phyloP scores from a whole-genome alignment of 2,329 filamentous ascomycete genomes.

The Chaetomiaceae sp. region DNA sequence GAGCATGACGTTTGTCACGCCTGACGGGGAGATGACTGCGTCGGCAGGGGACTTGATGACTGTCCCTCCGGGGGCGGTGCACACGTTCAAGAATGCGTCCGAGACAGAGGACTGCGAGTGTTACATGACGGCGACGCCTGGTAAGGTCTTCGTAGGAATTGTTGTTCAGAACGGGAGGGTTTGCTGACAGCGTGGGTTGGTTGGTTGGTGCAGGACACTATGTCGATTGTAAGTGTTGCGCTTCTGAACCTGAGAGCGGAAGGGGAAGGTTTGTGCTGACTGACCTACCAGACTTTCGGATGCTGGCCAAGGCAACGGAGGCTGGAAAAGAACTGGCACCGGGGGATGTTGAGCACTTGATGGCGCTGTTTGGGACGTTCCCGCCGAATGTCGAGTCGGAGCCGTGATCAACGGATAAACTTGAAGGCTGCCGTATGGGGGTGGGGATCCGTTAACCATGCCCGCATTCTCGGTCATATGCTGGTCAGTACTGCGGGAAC shows the following conservation, averaged over 20 bases:
- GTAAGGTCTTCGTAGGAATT: slow-evolving; percentile 9
- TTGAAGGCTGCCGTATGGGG: too few species aligned
- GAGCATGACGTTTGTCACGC: slow-evolving; percentile 31
- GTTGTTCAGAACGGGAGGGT: background rate
- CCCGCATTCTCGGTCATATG: too few species aligned
- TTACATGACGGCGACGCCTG: slow-evolving; percentile 37
- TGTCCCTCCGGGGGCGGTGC: slow-evolving; percentile 34
- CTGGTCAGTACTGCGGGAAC: too few species aligned
- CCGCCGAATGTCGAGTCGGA: slow-evolving; percentile 34
- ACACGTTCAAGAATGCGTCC: slow-evolving; percentile 35
- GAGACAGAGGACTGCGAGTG: slow-evolving; percentile 32
- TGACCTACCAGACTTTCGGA: slow-evolving; percentile 32
- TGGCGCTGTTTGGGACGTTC: slow-evolving; percentile 37
- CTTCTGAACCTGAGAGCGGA: background rate
- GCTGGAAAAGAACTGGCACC: slow-evolving; percentile 28
- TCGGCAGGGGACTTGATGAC: slow-evolving; percentile 33
- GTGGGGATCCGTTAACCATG: too few species aligned
- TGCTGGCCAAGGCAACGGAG: slow-evolving; percentile 30
- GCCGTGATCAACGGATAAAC: slow-evolving; percentile 26
- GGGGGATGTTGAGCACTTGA: slow-evolving; percentile 31
- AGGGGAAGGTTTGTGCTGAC: slow-evolving; percentile 5
- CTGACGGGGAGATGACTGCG: slow-evolving; percentile 31
- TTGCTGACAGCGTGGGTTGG: slow-evolving; percentile 10
- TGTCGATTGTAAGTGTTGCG: slow-evolving; percentile 33
- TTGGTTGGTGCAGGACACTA: slow-evolving; percentile 29